Percentiles rank a stretch among this genome's conserved stretches.
These are phyloP conservation scores for Knufia fluminis DNA, from an alignment of 2,329 filamentous ascomycete genomes.

Conservation along the genomic window DNA sequence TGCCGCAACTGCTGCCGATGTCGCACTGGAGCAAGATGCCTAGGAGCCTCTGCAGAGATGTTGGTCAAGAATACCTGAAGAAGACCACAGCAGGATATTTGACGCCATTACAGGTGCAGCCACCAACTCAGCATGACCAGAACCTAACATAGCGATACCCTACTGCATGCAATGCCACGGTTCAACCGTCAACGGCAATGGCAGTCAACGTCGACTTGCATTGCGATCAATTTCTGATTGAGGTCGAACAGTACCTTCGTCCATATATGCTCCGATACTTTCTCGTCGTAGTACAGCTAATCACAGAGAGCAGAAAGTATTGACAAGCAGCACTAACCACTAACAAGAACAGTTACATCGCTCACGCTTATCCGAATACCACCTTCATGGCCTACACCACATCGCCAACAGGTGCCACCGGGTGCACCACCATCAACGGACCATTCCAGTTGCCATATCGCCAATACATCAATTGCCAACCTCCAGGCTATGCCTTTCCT, in stretches of 20 bases:
- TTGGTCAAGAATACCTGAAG: background rate
- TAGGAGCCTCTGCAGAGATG: slow-evolving; percentile 5
- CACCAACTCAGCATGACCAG: background rate
- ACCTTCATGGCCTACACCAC: too few relatives aligned
- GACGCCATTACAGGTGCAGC: background rate
- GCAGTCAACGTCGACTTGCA: too few relatives aligned
- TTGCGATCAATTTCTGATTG: too few relatives aligned
- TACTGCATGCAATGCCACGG: background rate
- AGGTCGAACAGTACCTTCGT: too few relatives aligned
- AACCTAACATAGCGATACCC: background rate
- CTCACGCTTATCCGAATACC: too few relatives aligned
- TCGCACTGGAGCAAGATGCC: slow-evolving; percentile 21
- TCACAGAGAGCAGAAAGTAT: too few relatives aligned
- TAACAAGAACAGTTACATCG: too few relatives aligned
- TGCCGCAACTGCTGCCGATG: slow-evolving; percentile 17
- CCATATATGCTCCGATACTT: too few relatives aligned
- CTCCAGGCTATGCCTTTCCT: background rate
- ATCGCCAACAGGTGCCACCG: background rate
- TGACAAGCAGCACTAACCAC: too few relatives aligned
- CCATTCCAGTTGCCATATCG: background rate
- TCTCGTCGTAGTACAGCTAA: too few relatives aligned
- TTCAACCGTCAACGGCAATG: background rate
- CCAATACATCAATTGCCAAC: background rate
- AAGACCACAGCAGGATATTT: background rate
- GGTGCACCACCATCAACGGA: background rate